Base-by-base conservation (phyloP, 768 basidiomycete species). In the Auricularia cornea region DNA sequence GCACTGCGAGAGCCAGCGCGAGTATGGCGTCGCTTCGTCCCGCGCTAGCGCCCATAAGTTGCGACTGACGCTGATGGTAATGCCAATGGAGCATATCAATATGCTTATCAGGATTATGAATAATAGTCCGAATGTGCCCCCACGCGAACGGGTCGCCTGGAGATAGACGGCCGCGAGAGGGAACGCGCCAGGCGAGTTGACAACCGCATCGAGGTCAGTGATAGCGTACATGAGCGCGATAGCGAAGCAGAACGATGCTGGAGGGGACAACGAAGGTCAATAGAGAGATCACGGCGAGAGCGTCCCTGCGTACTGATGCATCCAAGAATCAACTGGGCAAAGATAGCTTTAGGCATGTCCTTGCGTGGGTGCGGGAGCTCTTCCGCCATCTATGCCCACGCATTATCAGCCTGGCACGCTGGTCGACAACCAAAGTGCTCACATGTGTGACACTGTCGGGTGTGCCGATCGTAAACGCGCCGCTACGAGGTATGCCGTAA, bases 171-270 rank as follows among this genome's bases (percentile, higher is more conserved):
- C 26, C 18, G 54, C 54, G 8, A 57, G 54, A 4, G 54, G 54
- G 30, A 57, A 57, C 11, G 28, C 54, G 30, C 54, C 54, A 26
- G 54, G 54, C 23, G 54, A 28, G 26, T 57, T 57, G 28, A 57
- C 28, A 10, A 57, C 54, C 16, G 54, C 54, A 20, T 57, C 54
- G 8, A 57, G 54, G 28, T 57, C 54, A 11, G 54, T 57, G 54
- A 57, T 57, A 11, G 54, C 23, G 54, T 57, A 57, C 54, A 57
- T 57, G 26, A 57, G 54, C 54, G 54, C 54, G 28, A 57, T 30
- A 26, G 54, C 54, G 20, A 57, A 57, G 28, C 28, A 28, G 30
- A 57, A 57, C 26, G 54, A 16, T 14, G 54, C 54, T 57, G 28
- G 54, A 30, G 28, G 29, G 23, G 28, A 3, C 28, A 10, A 20